phyloP scores from a whole-genome alignment of 1,284 basidiomycete species.

The Dichomitus squalens region DNA sequence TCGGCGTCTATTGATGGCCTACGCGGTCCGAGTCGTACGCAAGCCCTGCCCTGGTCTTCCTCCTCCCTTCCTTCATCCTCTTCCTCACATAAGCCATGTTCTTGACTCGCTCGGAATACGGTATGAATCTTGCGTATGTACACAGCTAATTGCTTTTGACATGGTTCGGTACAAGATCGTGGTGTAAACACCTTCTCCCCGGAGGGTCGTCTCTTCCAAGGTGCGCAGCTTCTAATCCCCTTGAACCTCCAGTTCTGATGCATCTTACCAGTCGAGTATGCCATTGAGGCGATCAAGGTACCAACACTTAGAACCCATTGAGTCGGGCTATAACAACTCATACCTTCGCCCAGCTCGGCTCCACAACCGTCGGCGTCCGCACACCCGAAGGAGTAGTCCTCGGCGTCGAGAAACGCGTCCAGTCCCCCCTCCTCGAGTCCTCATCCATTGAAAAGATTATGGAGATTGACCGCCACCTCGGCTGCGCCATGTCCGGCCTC shows the following conservation, averaged over 20 bases:
- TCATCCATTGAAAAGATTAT: slow-evolving; percentile 99
- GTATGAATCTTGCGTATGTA: slow-evolving; percentile 38
- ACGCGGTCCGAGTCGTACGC: slow-evolving; percentile 17
- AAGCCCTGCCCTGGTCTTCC: slow-evolving; percentile 7
- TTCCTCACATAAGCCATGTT: slow-evolving; percentile 58
- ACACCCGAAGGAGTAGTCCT: slow-evolving; percentile 91
- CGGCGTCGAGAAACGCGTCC: slow-evolving; percentile 98
- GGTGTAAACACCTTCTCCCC: slow-evolving; percentile 99
- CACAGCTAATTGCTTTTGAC: background rate
- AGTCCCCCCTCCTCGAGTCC: slow-evolving; percentile 94
- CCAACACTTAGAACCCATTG: background rate
- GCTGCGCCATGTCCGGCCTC: slow-evolving; percentile 97
- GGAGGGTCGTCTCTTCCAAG: slow-evolving; percentile 93
- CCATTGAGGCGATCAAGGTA: slow-evolving; percentile 98
- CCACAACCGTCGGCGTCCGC: slow-evolving; percentile 93
- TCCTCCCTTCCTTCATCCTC: background rate
- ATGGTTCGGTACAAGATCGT: slow-evolving; percentile 63
- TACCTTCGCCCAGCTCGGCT: slow-evolving; percentile 77
- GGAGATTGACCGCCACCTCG: slow-evolving; percentile 97
- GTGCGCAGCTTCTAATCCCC: slow-evolving; percentile 40
- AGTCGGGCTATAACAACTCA: background rate
- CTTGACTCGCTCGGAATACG: slow-evolving; percentile 92
- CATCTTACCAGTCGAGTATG: slow-evolving; percentile 85
- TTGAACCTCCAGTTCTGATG: background rate
- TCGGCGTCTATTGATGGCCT: slow-evolving; percentile 18